These are phyloP conservation scores for Lactarius trivialis DNA, from an alignment of 768 basidiomycete genomes.

Conservation along the genomic window DNA sequence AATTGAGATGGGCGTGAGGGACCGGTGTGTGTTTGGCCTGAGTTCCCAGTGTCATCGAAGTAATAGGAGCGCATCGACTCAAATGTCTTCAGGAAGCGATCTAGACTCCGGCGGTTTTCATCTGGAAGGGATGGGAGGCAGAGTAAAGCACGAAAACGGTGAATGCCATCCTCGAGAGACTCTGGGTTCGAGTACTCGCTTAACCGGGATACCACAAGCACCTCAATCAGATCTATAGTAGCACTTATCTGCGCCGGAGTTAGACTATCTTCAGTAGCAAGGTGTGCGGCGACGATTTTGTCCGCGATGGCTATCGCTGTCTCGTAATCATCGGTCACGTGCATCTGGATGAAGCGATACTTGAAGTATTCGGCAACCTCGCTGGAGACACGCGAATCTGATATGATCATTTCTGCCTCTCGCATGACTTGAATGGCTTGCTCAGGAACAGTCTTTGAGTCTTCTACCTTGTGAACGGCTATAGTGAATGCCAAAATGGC, in stretches of 20 bases:
- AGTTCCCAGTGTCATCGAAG: too few species aligned
- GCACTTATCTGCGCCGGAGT: fast-evolving
- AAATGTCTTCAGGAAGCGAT: too few species aligned
- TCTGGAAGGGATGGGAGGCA: too few species aligned
- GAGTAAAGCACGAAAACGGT: neutral
- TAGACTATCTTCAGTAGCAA: neutral
- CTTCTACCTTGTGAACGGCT: neutral
- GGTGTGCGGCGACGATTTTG: neutral
- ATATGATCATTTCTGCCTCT: neutral
- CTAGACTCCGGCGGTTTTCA: too few species aligned
- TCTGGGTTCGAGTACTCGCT: neutral
- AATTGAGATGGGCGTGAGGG: too few species aligned
- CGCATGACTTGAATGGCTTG: neutral
- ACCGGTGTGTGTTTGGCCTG: too few species aligned
- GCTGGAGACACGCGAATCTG: too few species aligned
- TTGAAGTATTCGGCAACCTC: too few species aligned
- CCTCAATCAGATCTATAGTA: neutral
- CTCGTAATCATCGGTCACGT: neutral
- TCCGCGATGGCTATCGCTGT: neutral
- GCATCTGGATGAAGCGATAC: neutral
- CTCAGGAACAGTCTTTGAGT: too few species aligned
- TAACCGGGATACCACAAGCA: neutral
- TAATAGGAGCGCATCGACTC: too few species aligned
- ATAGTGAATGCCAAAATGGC: neutral
- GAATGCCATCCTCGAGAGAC: neutral